Base-by-base conservation (phyloP, 441 rosid species). In the Iberis amara region DNA sequence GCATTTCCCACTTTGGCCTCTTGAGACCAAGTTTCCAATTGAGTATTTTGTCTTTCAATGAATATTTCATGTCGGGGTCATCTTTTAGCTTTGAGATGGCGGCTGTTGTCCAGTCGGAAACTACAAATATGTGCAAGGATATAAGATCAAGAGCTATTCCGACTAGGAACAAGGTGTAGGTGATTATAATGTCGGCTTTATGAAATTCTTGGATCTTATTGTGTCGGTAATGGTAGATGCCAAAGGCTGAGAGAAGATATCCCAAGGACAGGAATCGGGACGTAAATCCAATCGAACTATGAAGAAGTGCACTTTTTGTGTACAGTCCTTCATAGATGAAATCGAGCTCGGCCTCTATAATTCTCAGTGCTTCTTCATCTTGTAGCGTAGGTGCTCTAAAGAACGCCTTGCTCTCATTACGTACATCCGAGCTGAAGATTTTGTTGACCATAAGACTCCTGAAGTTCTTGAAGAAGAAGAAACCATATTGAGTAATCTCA, bases 101-200 rank as follows among this genome's bases (percentile, higher is more conserved):
- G 11, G 71, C 69, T 4, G 68, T 57, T 0, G 72, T 70, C 86
- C 81, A 72, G 14, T 70, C 73, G 0, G 83, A 80, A 51, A 63
- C 61, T 14, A 72, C 0, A n/a, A 57, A 12, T 76, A 54, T 65
- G 55, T 59, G 7, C 24, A 77, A 1, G 4, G 72, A 52, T 4
- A 57, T 6, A 0, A 47, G 1, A 10, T 79, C 81, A 8, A 76
- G 67, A 6, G 50, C 61, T 4, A 72, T 8, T 11, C 78, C 81
- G 40, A 76, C 76, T 3, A 47, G 7, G 37, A 79, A 56, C 57
- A 76, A 33, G 9, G 63, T 50, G 39, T 71, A 74, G 14, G 81
- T 79, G 27, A 76, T 13, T 15, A 41, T 11, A 1, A 67, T 62
- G 50, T 79, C 76, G 3, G 58, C 4, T 1, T 3, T 8, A 11